A percentile compares a stretch with the other conserved stretches of the same genome.
Conservation (phyloP, 306 rosid species). For the Albizia julibrissin region DNA sequence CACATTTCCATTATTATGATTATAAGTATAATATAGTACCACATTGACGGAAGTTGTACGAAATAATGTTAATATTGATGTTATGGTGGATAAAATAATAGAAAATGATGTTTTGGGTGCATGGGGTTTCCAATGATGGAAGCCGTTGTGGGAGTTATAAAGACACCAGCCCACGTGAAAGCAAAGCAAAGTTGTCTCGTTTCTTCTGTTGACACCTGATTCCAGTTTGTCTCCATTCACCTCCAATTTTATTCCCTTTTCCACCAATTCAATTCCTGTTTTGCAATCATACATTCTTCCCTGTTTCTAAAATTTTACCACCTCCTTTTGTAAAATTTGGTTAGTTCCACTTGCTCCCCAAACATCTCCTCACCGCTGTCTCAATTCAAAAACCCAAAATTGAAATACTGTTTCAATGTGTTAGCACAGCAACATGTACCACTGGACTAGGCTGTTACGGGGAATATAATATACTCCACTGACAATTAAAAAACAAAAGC, state of each 20-base stretch:
- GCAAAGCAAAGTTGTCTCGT: conserved; percentile 7
- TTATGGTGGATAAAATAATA: background rate
- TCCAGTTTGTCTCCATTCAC: conserved; percentile 31
- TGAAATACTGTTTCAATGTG: background rate
- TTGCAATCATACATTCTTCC: background rate
- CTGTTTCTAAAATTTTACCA: background rate
- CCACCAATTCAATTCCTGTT: background rate
- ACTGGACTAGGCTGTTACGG: conserved; percentile 37
- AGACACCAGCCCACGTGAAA: conserved; percentile 51
- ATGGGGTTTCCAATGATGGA: conserved; percentile 28
- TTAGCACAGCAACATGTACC: background rate
- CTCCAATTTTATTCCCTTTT: background rate
- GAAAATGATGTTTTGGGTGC: background rate
- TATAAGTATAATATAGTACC: background rate
- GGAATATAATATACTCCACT: background rate
- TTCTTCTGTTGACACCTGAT: conserved; percentile 41
- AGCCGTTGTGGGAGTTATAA: conserved; percentile 40
- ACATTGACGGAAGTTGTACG: background rate
- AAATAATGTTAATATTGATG: background rate
- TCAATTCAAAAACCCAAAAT: conserved; percentile 20
- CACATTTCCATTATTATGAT: background rate
- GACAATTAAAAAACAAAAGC: background rate
- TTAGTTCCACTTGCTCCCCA: background rate
- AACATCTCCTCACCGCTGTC: background rate
- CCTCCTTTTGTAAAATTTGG: background rate